Evolutionary conservation across 805 yeast genomes (phyloP), one percentile per base, ranked within the genome.

Genomic region (Dipodascus geniculatus): DNA sequence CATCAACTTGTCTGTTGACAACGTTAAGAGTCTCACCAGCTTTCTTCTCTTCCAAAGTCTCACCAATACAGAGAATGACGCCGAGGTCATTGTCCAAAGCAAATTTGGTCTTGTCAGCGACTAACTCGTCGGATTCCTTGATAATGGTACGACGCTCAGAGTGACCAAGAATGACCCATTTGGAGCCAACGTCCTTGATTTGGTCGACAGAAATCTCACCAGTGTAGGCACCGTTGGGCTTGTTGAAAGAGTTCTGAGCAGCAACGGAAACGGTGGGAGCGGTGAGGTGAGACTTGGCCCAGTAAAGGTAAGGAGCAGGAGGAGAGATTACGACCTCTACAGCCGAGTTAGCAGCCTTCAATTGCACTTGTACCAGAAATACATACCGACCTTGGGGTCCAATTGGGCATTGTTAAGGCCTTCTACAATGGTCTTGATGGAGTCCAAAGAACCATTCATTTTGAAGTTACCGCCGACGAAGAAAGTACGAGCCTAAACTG

Each of bases 381-480:
- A 38, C 44, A 38, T 38, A 38, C 44, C 93, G 56, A 86, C 91
- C 66, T 83, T 75, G 52, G 78, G 66, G 60, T 95, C 86, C 62
- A 93, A 75, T 51, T 80, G 76, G 61, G 95, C 85, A 53, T 73
- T 69, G 80, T 91, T 91, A 69, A 93, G 80, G 75, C 82, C 76
- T 60, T 82, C 90, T 59, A 91, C 84, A 68, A 93, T 90, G 63
- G 80, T 74, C 71, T 81, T 80, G 72, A 93, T 86, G 64, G 93
- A 85, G 65, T 79, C 80, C 74, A 83, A 83, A 69, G 95, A 76
- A 70, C 99, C 99, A 81, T 93, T 93, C 87, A 93, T 84, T 76
- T 93, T 93, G 82, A 93, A 91, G 89, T 93, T 93, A 68, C 99
- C 99, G 66, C 99, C 99, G 69, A 93, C 96, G 73, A 93, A 90